Percentiles rank a stretch among this genome's conserved stretches.
phyloP scores from a whole-genome alignment of 345 rosid species.

The Zanthoxylum bungeanum region DNA sequence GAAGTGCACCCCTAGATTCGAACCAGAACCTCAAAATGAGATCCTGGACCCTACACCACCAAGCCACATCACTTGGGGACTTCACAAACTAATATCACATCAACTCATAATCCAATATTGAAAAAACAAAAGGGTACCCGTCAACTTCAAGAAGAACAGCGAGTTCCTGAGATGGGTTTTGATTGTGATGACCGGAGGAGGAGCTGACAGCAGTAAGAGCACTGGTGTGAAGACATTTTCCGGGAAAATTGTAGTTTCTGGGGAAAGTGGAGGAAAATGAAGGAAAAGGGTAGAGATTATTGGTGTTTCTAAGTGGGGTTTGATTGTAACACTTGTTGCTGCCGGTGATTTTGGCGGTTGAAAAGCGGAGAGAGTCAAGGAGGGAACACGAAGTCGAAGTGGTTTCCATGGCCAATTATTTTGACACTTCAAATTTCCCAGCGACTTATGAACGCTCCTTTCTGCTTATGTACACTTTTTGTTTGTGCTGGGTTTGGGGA shows the following conservation, averaged over 20 bases:
- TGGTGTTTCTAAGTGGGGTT: conserved; percentile 17
- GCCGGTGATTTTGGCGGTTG: conserved; percentile 19
- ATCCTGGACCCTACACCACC: too few relatives aligned
- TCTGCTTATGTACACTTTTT: not conserved
- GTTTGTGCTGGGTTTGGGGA: not conserved
- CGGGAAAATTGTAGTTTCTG: conserved; percentile 18
- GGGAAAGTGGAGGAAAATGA: conserved; percentile 27
- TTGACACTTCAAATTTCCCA: not conserved
- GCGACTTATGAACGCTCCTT: not conserved
- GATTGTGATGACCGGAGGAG: conserved; percentile 22
- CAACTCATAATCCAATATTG: not conserved
- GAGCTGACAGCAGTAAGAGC: conserved; percentile 43
- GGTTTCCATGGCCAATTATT: conserved; percentile 37
- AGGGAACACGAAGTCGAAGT: conserved; percentile 38
- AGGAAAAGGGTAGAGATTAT: conserved; percentile 17
- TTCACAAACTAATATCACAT: too few relatives aligned
- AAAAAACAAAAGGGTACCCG: conserved; percentile 42
- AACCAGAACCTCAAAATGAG: too few relatives aligned
- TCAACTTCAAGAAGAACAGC: conserved; percentile 90
- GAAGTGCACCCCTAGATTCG: too few relatives aligned
- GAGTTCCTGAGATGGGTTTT: conserved; percentile 47
- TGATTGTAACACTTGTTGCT: conserved; percentile 12
- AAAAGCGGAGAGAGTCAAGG: conserved; percentile 29
- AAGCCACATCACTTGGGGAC: too few relatives aligned
- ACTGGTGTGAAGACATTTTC: conserved; percentile 27